Base-by-base conservation (phyloP, 176 grass and related monocot genomes). In the Coix lacrymajobi region DNA sequence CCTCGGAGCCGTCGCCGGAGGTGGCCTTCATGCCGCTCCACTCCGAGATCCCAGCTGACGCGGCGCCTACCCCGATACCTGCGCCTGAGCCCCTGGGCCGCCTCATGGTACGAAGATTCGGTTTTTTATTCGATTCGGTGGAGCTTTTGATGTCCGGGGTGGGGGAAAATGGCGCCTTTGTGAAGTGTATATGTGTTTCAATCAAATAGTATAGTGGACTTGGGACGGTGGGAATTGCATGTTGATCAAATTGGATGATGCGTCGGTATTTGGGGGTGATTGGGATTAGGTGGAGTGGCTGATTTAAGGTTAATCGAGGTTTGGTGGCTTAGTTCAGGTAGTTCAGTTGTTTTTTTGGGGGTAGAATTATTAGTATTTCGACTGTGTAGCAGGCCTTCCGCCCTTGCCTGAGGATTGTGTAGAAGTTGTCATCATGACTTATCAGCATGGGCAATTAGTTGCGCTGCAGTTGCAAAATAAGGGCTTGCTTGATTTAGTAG, bases 21-120 rank as follows among this genome's bases (percentile, higher is more conserved):
- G 88, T 92, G 45, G 90, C 92, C 66, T 97, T 97, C 83, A 86
- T 87, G 80, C 90, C 88, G 30, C 92, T 94, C 22, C 85, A 66
- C 60, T 87, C 91, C 62, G 94, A 97, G 78, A 91, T 92, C 78
- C 90, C 92, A 13, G 79, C 69, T 8, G 95, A 94, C 73, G 63
- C 37, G 26, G 88, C 88, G 3, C 88, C 95, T 64, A 36, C 80
- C 15, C 82, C 80, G 12, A 4, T 24, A 65, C 57, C 81, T 66
- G 87, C 81, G 56, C 88, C 77, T 0, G 90, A 92, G 63, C 32
- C 80, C 39, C 65, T 90, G 14, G 73, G 84, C 80, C 93, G 91
- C 74, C 92, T 97, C 84, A 91, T 84, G 85, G 95, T 97, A 87
- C 66, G 82, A 87, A 62, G 80, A 58, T 81, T 92, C 28, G 43